Evolutionary conservation across 192 early-diverging fungal species (phyloP).

Genomic region (Coemansia sp.): DNA sequence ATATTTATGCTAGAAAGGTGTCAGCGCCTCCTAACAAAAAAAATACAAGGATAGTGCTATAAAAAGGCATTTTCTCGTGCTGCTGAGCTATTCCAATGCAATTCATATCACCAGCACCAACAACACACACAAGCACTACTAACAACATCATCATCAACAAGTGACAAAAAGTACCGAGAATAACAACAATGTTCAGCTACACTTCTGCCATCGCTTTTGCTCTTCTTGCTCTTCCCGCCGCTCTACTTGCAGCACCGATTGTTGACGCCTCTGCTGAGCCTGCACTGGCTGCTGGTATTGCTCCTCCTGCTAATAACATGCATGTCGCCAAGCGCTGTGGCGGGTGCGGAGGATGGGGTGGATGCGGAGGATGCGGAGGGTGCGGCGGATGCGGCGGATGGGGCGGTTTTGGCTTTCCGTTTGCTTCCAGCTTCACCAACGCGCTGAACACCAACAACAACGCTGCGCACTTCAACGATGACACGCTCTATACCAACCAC

Average conservation of each 20-base stretch:
- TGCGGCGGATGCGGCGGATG: neutral
- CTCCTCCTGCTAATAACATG: neutral
- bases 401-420: neutral
- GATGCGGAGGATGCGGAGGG: neutral
- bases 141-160: neutral
- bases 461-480: conserved; percentile 14
- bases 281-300: neutral
- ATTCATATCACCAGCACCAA: neutral
- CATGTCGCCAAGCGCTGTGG: neutral
- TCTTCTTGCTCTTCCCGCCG: neutral
- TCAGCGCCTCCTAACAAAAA: too few relatives aligned
- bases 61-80: neutral
- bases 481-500: conserved; percentile 24
- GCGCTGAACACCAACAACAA: too few relatives aligned
- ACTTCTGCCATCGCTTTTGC: neutral
- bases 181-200: neutral
- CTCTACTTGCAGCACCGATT: neutral
- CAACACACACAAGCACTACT: neutral
- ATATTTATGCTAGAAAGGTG: too few relatives aligned
- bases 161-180: neutral
- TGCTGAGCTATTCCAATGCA: neutral
- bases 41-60: too few relatives aligned
- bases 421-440: too few relatives aligned
- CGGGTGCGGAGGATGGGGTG: neutral
- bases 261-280: neutral